Evolutionary conservation across 768 basidiomycete species (phyloP).

Genomic region (Lentinula guzmanii): DNA sequence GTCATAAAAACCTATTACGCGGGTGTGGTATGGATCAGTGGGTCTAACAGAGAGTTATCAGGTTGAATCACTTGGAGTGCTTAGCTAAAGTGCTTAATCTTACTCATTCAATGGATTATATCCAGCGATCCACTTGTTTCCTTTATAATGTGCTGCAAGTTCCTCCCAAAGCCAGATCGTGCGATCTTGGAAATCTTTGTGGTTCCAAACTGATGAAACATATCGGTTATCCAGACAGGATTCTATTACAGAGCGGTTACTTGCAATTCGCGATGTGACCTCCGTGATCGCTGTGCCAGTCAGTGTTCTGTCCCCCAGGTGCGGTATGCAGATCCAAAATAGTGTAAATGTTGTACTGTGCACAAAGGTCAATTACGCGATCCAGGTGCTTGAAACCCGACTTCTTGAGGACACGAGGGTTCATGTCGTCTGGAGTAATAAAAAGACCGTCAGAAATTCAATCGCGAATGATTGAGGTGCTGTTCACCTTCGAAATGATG

Average conservation of each 20-base stretch:
- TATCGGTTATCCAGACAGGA: background rate
- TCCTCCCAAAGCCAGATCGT: conserved; percentile 72
- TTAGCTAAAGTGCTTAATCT: background rate
- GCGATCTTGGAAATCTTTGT: conserved; percentile 84
- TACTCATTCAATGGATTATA: conserved; percentile 82
- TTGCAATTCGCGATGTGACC: conserved; percentile 58
- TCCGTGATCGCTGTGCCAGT: conserved; percentile 77
- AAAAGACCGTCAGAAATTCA: background rate
- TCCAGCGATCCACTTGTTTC: conserved; percentile 79
- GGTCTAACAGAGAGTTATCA: conserved; percentile 19
- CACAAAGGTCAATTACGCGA: conserved; percentile 71
- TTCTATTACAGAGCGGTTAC: conserved; percentile 8
- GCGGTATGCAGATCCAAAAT: conserved; percentile 79
- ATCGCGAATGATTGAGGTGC: background rate
- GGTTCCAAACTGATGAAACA: conserved; percentile 54
- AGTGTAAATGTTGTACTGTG: conserved; percentile 71
- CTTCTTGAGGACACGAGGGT: conserved; percentile 69
- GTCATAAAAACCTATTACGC: conserved; percentile 64
- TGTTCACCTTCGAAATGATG: conserved; percentile 57
- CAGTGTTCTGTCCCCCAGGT: conserved; percentile 69
- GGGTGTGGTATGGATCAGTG: conserved; percentile 61
- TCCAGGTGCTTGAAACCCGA: conserved; percentile 80
- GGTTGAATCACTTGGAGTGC: background rate
- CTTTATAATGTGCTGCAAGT: conserved; percentile 69
- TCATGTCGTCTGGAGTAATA: conserved; percentile 49